Percentiles rank a stretch among this genome's conserved stretches.
Evolutionary conservation across 2,329 filamentous ascomycete genomes (phyloP).

Genomic region (Diaporthe vaccinii): DNA sequence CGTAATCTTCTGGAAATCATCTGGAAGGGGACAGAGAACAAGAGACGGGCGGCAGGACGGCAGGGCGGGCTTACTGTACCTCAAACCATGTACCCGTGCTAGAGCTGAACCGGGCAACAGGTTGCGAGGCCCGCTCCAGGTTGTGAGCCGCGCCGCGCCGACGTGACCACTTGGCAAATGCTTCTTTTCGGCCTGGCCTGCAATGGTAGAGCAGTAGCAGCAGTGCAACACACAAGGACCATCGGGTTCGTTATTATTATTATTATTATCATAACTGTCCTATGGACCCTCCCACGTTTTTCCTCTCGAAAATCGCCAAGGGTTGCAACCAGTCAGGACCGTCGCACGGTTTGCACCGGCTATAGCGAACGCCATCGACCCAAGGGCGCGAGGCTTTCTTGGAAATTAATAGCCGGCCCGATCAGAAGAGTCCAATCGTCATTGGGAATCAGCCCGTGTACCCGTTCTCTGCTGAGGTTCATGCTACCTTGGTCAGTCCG

Average conservation of each 20-base stretch:
- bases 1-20: conserved; percentile 36
- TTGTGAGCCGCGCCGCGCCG: conserved; percentile 22
- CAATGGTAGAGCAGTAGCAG: not conserved
- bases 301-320: not conserved
- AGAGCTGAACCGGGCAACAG: conserved; percentile 29
- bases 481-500: conserved; percentile 14
- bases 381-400: not conserved
- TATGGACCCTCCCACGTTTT: not conserved
- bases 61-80: not conserved
- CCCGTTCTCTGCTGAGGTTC: not conserved
- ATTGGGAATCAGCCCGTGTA: conserved; percentile 6
- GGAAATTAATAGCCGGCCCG: conserved; percentile 7
- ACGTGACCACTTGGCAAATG: conserved; percentile 30
- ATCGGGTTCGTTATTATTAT: too few species aligned
- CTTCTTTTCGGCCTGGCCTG: conserved; percentile 18
- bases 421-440: conserved; percentile 27
- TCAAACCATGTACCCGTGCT: not conserved
- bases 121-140: conserved; percentile 19
- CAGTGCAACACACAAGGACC: not conserved
- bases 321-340: conserved; percentile 8
- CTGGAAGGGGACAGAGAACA: conserved; percentile 23
- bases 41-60: not conserved
- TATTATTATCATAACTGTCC: not conserved
- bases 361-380: not conserved
- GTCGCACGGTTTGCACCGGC: not conserved